phyloP scores from a whole-genome alignment of 1,139 yeast genomes.

The Kodamaea sp. region DNA sequence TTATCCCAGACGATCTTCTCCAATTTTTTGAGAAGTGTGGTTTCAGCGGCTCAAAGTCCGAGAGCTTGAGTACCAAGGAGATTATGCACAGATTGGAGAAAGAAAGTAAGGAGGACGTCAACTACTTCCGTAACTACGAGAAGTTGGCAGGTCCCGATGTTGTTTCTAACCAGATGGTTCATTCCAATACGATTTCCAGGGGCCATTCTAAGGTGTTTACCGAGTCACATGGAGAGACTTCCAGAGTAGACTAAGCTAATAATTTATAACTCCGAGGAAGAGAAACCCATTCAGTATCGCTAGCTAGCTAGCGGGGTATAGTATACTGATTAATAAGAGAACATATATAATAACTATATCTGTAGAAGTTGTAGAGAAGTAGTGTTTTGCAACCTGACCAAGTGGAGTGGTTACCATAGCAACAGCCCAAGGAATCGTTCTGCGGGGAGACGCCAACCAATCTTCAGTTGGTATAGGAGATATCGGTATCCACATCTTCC shows the following conservation, averaged over 20 bases:
- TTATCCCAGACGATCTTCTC: slow-evolving; percentile 64
- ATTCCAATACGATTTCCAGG: slow-evolving; percentile 34
- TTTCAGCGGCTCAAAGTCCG: slow-evolving; percentile 23
- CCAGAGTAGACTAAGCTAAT: slow-evolving; percentile 12
- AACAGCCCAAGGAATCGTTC: too few relatives aligned
- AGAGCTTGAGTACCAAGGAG: slow-evolving; percentile 36
- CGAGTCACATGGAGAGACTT: slow-evolving; percentile 33
- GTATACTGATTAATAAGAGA: too few relatives aligned
- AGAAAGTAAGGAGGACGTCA: slow-evolving; percentile 31
- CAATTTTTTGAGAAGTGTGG: slow-evolving; percentile 40
- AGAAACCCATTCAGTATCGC: too few relatives aligned
- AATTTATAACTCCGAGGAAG: too few relatives aligned
- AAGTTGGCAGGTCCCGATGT: slow-evolving; percentile 20
- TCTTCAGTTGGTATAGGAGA: too few relatives aligned
- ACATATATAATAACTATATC: too few relatives aligned
- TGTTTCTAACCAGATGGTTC: slow-evolving; percentile 30
- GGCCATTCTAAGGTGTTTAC: slow-evolving; percentile 35
- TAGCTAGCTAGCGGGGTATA: too few relatives aligned
- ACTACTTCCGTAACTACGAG: slow-evolving; percentile 28
- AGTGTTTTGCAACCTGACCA: too few relatives aligned
- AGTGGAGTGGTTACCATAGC: too few relatives aligned
- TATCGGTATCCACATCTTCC: too few relatives aligned
- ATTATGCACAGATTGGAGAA: slow-evolving; percentile 37
- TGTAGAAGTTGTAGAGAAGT: too few relatives aligned
- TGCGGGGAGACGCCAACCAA: too few relatives aligned